Evolutionary conservation across 306 rosid genomes (phyloP), one percentile per base, ranked within the genome.

Genomic region (Morella rubra): DNA sequence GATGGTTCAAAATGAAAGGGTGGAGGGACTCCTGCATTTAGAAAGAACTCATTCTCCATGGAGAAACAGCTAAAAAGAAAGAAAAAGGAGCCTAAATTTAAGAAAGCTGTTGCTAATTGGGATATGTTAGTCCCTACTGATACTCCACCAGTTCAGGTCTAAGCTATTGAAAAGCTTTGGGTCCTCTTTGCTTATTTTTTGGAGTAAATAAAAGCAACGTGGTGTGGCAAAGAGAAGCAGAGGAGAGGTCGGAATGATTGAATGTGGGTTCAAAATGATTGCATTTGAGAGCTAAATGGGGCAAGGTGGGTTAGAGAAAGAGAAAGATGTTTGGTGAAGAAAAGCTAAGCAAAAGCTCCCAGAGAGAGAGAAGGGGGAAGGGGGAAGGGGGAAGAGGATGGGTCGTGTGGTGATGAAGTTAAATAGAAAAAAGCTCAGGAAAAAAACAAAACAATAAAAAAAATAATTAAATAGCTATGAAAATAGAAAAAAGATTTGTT

Each of bases 1-100:
- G 87, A 32, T 9, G 81, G 49, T 7, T 88, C 89, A 14, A 87
- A 89, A 61, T 78, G 94, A 51, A 75, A 52, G 4, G 79, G 81
- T 3, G 85, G 81, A 10, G 87, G 73, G 24, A 82, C 68, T 78
- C 83, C 91, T 7, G 87, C 74, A 76, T 86, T 86, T 37, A 87
- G 83, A 51, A 89, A 89, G 46, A 82, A 87, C 7, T 91, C 84
- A 15, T 93, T 89, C 73, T 85, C 91, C 91, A 87, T 87, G 8
- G 32, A n/a, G 68, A 73, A n/a, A 41, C 71, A 56, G 14, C 9
- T n/a, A 22, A 56, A 56, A 82, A 49, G 3, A 49, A 49, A 3
- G 2, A 49, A 11, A 73, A 79, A 82, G 4, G 11, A 77, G 52
- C 77, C 55, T 37, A 72, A 77, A 80, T 73, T 65, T 40, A 45